Percentiles rank a stretch among this genome's conserved stretches.
These are phyloP conservation scores for Chlamydomonas sphaeroides DNA, from an alignment of 139 green algal genomes.

Conservation along the genomic window DNA sequence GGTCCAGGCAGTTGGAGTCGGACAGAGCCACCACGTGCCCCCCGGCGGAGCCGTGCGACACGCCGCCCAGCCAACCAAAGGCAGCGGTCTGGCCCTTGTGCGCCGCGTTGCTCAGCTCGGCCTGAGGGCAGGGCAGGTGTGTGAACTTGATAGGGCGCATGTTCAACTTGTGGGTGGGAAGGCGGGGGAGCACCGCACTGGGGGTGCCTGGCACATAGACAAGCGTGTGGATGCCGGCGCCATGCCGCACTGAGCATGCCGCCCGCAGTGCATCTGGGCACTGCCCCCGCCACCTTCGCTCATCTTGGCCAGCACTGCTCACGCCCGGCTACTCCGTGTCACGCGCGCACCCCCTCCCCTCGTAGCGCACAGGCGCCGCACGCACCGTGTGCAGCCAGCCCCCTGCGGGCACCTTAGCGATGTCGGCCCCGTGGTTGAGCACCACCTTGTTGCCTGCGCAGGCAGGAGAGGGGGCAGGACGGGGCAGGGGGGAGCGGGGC, in stretches of 20 bases:
- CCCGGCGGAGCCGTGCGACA: constrained; percentile 20
- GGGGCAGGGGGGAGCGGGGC: not conserved
- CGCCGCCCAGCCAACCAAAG: constrained; percentile 10
- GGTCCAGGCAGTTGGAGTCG: constrained; percentile 96
- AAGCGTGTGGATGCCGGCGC: too few relatives aligned
- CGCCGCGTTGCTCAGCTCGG: constrained; percentile 15
- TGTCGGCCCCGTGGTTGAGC: constrained; percentile 27
- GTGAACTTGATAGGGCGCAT: too few relatives aligned
- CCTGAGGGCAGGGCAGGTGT: too few relatives aligned
- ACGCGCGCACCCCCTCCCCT: too few relatives aligned
- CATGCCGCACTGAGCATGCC: too few relatives aligned
- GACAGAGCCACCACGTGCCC: constrained; percentile 82
- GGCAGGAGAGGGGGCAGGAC: not conserved
- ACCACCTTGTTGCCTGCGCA: constrained; percentile 4
- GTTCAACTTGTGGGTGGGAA: too few relatives aligned
- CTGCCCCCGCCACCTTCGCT: too few relatives aligned
- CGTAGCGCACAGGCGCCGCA: not conserved
- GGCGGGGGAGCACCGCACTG: too few relatives aligned
- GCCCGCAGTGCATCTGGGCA: too few relatives aligned
- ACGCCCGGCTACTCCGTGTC: too few relatives aligned
- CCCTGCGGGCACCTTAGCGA: constrained; percentile 50
- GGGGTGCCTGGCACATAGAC: too few relatives aligned
- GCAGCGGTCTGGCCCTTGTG: not conserved
- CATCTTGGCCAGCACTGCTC: too few relatives aligned
- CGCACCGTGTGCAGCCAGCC: constrained; percentile 35